Evolutionary conservation across 352 stramenopile species (phyloP).

Genomic region (Globisporangium paroecandrum): DNA sequence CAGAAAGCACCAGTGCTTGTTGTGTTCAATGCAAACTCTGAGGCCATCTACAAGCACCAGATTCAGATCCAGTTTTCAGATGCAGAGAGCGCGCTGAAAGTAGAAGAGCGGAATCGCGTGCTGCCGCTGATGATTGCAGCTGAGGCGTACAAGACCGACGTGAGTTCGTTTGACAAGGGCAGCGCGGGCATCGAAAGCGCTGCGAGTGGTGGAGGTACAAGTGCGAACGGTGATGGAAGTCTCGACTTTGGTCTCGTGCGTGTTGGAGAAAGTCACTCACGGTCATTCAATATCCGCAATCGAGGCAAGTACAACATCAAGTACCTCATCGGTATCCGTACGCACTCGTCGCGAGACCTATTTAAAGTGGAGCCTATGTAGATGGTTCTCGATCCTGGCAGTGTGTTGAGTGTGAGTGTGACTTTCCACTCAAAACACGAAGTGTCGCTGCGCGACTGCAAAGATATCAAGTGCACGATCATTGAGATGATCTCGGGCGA

Average conservation of each 20-base stretch:
- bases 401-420: slow-evolving; percentile 64
- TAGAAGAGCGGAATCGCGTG: slow-evolving; percentile 32
- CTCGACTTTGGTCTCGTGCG: slow-evolving; percentile 91
- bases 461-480: slow-evolving; percentile 91
- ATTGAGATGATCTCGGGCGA: slow-evolving; percentile 91
- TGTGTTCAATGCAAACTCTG: slow-evolving; percentile 60
- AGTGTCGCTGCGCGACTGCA: slow-evolving; percentile 86
- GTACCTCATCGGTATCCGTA: slow-evolving; percentile 69
- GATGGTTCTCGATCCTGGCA: slow-evolving; percentile 72
- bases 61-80: slow-evolving; percentile 85
- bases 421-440: slow-evolving; percentile 80
- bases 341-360: slow-evolving; percentile 43
- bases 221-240: slow-evolving; percentile 42
- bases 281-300: slow-evolving; percentile 88
- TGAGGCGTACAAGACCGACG: slow-evolving; percentile 91
- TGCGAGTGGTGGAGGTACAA: slow-evolving; percentile 10
- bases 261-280: slow-evolving; percentile 84
- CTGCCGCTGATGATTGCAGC: slow-evolving; percentile 49
- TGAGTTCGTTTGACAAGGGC: slow-evolving; percentile 77
- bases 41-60: slow-evolving; percentile 58
- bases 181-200: slow-evolving; percentile 12
- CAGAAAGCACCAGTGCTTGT: slow-evolving; percentile 62
- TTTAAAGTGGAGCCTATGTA: slow-evolving; percentile 84
- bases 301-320: slow-evolving; percentile 93
- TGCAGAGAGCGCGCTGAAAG: slow-evolving; percentile 54